Percentiles rank a stretch among this genome's conserved stretches.
phyloP scores from a whole-genome alignment of 495 filamentous ascomycete species.

The Viridothelium virens region DNA sequence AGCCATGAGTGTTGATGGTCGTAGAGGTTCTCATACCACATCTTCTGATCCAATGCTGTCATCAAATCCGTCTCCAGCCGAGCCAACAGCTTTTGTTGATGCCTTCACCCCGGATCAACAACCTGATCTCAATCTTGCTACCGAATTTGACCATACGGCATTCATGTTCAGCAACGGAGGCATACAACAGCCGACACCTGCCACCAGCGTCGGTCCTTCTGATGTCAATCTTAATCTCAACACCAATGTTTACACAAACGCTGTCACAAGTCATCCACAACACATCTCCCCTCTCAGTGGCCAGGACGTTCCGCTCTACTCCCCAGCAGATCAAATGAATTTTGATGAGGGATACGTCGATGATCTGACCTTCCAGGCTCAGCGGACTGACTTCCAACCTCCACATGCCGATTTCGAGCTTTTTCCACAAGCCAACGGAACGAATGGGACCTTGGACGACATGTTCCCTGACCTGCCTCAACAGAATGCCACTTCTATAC shows the following conservation, averaged over 20 bases:
- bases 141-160: slow-evolving; percentile 6
- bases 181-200: slow-evolving; percentile 29
- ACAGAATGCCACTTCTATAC: background rate
- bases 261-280: slow-evolving; percentile 12
- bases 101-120: slow-evolving; percentile 4
- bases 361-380: background rate
- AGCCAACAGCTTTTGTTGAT: slow-evolving; percentile 18
- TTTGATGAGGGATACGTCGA: slow-evolving; percentile 20
- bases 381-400: background rate
- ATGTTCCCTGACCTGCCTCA: slow-evolving; percentile 23
- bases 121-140: slow-evolving; percentile 2
- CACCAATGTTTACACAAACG: slow-evolving; percentile 6
- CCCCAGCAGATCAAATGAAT: slow-evolving; percentile 19
- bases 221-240: background rate
- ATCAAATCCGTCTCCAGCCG: slow-evolving; percentile 23
- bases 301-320: background rate
- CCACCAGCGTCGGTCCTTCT: slow-evolving; percentile 6
- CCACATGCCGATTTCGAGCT: slow-evolving; percentile 23
- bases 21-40: slow-evolving; percentile 8
- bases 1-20: slow-evolving; percentile 21
- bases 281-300: slow-evolving; percentile 15
- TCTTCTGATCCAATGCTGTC: slow-evolving; percentile 23
- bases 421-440: slow-evolving; percentile 13
- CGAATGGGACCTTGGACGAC: slow-evolving; percentile 20
- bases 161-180: slow-evolving; percentile 24